Base-by-base conservation (phyloP, 192 early-diverging fungal species). In the Podila verticillata region DNA sequence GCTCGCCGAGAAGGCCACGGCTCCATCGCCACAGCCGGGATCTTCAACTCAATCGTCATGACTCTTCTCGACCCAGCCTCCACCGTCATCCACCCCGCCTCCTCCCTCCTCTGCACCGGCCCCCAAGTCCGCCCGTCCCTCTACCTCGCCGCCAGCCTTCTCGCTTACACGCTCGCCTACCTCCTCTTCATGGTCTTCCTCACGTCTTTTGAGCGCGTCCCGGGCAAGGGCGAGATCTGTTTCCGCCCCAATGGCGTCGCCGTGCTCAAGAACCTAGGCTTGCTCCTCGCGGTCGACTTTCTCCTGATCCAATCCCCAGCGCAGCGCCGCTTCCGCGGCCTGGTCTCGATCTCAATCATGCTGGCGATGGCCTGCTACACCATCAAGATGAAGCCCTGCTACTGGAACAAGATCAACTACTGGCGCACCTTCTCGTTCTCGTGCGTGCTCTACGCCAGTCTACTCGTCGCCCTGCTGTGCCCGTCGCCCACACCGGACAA, bases 351-450 rank as follows among this genome's bases (percentile, higher is more conserved):
- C 60, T 81, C 86, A 0, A 92, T 93, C 63, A 82, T 92, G 26
- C 64, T 91, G 30, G 86, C 88, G 9, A 91, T 93, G 91, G 89
- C 89, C 12, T 92, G 91, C 65, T 93, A 91, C 57, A 94, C 92
- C 61, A 90, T 94, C 66, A 88, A 83, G 63, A 87, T 87, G 61
- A 85, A 86, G 61, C 93, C 92, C 4, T 94, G 93, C 58, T 94
- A 93, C 83, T 90, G 92, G 47, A 86, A 90, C 70, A 84, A 91
- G 84, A 91, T 94, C 72, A 94, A 94, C 65, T 92, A 89, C 48
- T 91, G 91, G 84, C 82, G 92, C 54, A 88, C 90, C 7, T 90
- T 83, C 28, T 89, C 89, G 0, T 85, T 92, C 49, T 91, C 87
- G 34, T 88, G 89, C 61, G 91, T 94, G 47, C 66, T 92, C 28